Conservation (phyloP, 331 rosid genomes). For the Cydonia oblonga region DNA sequence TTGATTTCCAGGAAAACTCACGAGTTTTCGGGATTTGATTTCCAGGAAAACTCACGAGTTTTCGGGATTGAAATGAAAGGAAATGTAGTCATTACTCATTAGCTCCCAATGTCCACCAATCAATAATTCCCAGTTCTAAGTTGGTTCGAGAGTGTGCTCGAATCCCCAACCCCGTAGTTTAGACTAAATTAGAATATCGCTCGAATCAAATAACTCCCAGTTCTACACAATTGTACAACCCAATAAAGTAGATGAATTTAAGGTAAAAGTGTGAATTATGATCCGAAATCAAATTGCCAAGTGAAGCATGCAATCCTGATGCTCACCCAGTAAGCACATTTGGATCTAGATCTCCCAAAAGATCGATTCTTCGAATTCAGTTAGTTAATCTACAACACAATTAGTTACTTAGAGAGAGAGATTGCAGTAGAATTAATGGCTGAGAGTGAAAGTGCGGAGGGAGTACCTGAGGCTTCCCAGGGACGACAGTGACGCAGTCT, state of each 20-base stretch:
- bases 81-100: constrained; percentile 4
- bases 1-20: background rate
- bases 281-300: constrained; percentile 5
- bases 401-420: background rate
- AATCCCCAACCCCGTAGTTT: no score
- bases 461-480: constrained; percentile 91
- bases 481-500: constrained; percentile 82
- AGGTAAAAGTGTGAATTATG: background rate
- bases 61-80: constrained; percentile 1
- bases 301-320: background rate
- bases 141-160: no score
- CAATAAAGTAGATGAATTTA: constrained; percentile 1
- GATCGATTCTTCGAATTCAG: background rate
- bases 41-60: no score
- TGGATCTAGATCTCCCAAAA: constrained; percentile 72
- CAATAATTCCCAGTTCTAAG: background rate
- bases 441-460: background rate
- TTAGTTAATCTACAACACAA: background rate
- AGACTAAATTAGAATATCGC: no score
- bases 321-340: constrained; percentile 10
- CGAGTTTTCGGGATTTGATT: no score
- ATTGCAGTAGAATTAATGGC: background rate
- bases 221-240: constrained; percentile 3
- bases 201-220: background rate
- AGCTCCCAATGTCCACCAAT: constrained; percentile 3